These are phyloP conservation scores for Pseudohyphozyma bogoriensis DNA, from an alignment of 768 basidiomycete genomes.

Conservation along the genomic window DNA sequence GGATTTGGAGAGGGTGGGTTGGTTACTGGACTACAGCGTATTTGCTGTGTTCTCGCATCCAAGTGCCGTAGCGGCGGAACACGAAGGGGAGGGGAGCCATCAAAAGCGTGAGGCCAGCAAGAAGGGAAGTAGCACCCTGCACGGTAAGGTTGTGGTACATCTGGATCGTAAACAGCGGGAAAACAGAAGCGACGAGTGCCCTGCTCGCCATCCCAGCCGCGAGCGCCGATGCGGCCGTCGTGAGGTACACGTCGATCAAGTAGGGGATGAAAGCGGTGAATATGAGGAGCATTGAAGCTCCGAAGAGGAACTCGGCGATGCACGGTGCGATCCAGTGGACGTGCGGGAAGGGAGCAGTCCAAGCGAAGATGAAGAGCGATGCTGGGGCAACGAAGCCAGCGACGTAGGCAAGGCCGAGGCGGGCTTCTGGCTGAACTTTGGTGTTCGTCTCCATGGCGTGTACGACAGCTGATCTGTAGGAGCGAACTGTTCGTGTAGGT, in stretches of 20 bases:
- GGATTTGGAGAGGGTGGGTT: background rate
- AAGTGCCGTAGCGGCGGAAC: background rate
- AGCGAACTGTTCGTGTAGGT: background rate
- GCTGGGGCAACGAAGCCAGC: slow-evolving; percentile 4
- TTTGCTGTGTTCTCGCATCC: background rate
- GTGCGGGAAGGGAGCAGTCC: slow-evolving; percentile 12
- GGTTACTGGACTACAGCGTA: background rate
- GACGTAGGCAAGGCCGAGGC: slow-evolving; percentile 1
- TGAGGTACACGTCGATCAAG: slow-evolving; percentile 3
- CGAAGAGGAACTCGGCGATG: slow-evolving; percentile 23
- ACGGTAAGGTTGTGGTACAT: slow-evolving; percentile 24
- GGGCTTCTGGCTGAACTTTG: slow-evolving; percentile 1
- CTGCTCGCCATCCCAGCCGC: slow-evolving; percentile 22
- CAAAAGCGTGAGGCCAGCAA: slow-evolving; percentile 16
- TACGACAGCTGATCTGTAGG: background rate
- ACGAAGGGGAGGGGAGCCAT: slow-evolving; percentile 22
- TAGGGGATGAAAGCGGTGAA: slow-evolving; percentile 21
- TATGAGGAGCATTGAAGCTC: slow-evolving; percentile 10
- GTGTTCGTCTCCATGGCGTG: background rate
- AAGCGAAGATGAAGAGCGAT: slow-evolving; percentile 22
- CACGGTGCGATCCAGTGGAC: slow-evolving; percentile 25
- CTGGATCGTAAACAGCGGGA: slow-evolving; percentile 16
- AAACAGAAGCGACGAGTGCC: slow-evolving; percentile 16
- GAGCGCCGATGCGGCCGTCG: slow-evolving; percentile 23
- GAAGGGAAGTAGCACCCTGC: slow-evolving; percentile 22